These are phyloP conservation scores for Phyllosticta citribraziliensis DNA, from an alignment of 2,329 filamentous ascomycete genomes.

Conservation along the genomic window DNA sequence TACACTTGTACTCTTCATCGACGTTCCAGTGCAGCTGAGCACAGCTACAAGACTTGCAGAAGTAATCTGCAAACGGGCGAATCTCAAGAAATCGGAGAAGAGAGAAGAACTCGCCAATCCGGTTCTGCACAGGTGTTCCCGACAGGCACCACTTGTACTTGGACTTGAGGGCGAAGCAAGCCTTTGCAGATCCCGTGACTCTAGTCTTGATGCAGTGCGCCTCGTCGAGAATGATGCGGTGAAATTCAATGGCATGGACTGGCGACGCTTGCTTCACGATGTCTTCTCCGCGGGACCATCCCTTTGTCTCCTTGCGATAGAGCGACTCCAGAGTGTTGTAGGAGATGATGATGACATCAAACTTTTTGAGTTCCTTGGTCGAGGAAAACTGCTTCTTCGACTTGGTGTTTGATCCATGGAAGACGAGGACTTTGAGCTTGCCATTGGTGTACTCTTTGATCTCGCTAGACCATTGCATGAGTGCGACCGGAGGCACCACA, in stretches of 20 bases:
- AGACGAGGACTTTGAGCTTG: slow-evolving; percentile 81
- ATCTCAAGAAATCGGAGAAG: slow-evolving; percentile 85
- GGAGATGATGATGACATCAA: slow-evolving; percentile 93
- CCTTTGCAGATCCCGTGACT: slow-evolving; percentile 84
- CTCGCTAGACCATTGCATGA: slow-evolving; percentile 79
- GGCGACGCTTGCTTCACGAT: slow-evolving; percentile 65
- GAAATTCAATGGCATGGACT: slow-evolving; percentile 79
- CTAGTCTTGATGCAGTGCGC: slow-evolving; percentile 90
- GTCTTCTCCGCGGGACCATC: slow-evolving; percentile 71
- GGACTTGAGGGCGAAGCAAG: slow-evolving; percentile 83
- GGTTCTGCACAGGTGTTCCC: slow-evolving; percentile 91
- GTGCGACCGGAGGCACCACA: slow-evolving; percentile 80
- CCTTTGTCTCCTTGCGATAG: slow-evolving; percentile 85
- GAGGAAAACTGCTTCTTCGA: slow-evolving; percentile 61
- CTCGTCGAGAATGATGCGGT: slow-evolving; percentile 88
- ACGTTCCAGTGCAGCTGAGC: slow-evolving; percentile 76
- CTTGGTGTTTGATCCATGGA: slow-evolving; percentile 78
- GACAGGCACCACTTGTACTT: slow-evolving; percentile 93
- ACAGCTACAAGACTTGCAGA: slow-evolving; percentile 81
- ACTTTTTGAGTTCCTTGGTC: slow-evolving; percentile 65
- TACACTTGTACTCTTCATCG: slow-evolving; percentile 61
- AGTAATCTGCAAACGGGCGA: slow-evolving; percentile 81
- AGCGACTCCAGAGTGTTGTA: slow-evolving; percentile 88
- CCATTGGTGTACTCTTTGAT: slow-evolving; percentile 65
- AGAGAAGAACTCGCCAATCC: slow-evolving; percentile 95